These are phyloP conservation scores for Dorcoceras hygrometricum DNA, from an alignment of 257 asterid genomes.

Conservation along the genomic window DNA sequence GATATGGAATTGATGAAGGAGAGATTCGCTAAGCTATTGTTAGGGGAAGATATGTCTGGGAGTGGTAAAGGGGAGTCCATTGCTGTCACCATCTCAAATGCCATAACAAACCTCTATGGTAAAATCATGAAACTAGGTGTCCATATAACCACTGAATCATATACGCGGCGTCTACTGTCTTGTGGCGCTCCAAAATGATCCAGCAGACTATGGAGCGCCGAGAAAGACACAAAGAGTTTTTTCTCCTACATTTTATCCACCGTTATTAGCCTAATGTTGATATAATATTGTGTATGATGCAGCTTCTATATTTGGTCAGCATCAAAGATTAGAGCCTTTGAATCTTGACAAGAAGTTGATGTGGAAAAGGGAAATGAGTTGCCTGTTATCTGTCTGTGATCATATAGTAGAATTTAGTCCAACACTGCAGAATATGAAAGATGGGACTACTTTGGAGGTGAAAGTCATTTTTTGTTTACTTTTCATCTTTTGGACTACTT, in stretches of 20 bases:
- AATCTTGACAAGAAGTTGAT: constrained; percentile 56
- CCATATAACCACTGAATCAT: neutral
- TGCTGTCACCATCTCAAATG: constrained; percentile 79
- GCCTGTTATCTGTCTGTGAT: constrained; percentile 70
- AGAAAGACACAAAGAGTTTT: neutral
- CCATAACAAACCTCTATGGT: constrained; percentile 91
- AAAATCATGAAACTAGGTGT: neutral
- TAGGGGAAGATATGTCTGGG: constrained; percentile 98
- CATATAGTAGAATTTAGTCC: constrained; percentile 69
- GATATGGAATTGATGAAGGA: constrained; percentile 94
- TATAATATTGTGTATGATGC: constrained; percentile 25
- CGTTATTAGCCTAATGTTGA: neutral
- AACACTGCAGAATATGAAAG: constrained; percentile 46
- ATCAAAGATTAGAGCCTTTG: constrained; percentile 71
- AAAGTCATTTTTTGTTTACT: neutral
- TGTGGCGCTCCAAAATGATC: neutral
- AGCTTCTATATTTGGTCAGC: constrained; percentile 87
- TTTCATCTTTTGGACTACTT: neutral
- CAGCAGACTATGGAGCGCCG: neutral
- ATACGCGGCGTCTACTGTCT: neutral
- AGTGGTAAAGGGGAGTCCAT: constrained; percentile 82
- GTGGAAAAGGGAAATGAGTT: constrained; percentile 94
- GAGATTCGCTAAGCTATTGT: constrained; percentile 71
- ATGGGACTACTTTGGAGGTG: constrained; percentile 74
- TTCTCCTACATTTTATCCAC: neutral